Evolutionary conservation across 2,329 filamentous ascomycete genomes (phyloP).

Genomic region (Paecilomyces variotii): DNA sequence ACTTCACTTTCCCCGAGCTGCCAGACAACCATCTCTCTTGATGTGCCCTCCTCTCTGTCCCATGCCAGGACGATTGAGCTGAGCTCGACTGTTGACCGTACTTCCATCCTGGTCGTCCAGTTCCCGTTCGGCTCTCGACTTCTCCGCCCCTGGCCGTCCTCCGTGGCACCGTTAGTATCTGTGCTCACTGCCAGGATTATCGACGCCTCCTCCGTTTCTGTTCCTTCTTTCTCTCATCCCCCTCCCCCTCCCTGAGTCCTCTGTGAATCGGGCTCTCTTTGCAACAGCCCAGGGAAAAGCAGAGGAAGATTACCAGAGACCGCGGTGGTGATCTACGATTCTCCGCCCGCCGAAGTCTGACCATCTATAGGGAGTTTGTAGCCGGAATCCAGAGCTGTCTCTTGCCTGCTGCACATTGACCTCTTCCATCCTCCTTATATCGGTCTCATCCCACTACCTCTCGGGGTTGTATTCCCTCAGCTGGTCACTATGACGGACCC

Average conservation of each 20-base stretch:
- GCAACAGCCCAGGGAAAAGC: background rate
- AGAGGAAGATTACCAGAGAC: background rate
- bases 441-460: conserved; percentile 12
- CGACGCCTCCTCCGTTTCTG: background rate
- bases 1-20: background rate
- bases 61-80: background rate
- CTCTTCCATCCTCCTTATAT: background rate
- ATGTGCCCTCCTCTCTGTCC: background rate
- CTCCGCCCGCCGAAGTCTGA: background rate
- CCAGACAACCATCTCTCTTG: background rate
- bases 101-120: background rate
- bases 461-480: conserved; percentile 7
- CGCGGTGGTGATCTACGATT: background rate
- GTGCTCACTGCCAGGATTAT: background rate
- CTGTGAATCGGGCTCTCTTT: background rate
- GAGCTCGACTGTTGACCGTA: background rate
- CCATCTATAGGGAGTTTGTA: background rate
- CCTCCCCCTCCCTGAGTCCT: background rate
- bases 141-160: background rate
- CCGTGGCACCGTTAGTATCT: background rate
- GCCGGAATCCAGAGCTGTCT: background rate
- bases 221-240: background rate
- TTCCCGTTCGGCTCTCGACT: background rate
- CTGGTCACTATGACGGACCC: conserved; percentile 46
- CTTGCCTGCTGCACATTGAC: background rate